Base-by-base conservation (phyloP, 192 early-diverging fungal species). In the Backusella morwellensis region DNA sequence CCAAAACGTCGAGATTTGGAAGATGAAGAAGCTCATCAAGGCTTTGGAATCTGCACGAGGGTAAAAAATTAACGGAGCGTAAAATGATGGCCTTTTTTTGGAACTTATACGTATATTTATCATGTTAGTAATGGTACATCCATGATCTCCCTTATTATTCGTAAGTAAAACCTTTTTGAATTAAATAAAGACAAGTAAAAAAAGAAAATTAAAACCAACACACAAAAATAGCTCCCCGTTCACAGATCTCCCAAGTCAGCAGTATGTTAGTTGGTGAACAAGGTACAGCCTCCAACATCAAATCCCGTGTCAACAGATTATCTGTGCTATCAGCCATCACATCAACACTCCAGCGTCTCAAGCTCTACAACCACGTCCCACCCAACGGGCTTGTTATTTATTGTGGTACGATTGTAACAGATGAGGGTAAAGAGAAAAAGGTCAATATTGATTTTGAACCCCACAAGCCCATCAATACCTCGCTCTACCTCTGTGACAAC, bases 261-360 rank as follows among this genome's bases (percentile, higher is more conserved):
- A 93, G 92, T 80, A 98, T 97, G 97, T 91, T 98, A 86, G 94
- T 96, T 47, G 96, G 95, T 82, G 98, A 99, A 92, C 95, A 98
- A 83, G 98, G 98, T 74, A 97, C 97, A 19, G 97, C 98, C 14
- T 97, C 96, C 77, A 99, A 99, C 93, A 99, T 99, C 88, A 99
- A 99, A 86, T 97, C 96, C 66, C 95, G 98, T 73, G 98, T 99
- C 41, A 99, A 99, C 88, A 89, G 97, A 70, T 88, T 96, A 56
- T 99, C 98, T 35, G 98, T 99, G 15, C 84, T 99, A 66, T 89
- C 93, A 32, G 98, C 98, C 77, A 99, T 99, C 78, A 97, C 96
- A n/a, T 99, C 98, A 50, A 96, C 96, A 26, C 97, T 98, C 82
- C 93, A 96, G 78, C 91, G 95, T 75, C 90, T 99, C 63, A 99